Conservation (phyloP, 768 basidiomycete species). For the Tulasnella sp. region DNA sequence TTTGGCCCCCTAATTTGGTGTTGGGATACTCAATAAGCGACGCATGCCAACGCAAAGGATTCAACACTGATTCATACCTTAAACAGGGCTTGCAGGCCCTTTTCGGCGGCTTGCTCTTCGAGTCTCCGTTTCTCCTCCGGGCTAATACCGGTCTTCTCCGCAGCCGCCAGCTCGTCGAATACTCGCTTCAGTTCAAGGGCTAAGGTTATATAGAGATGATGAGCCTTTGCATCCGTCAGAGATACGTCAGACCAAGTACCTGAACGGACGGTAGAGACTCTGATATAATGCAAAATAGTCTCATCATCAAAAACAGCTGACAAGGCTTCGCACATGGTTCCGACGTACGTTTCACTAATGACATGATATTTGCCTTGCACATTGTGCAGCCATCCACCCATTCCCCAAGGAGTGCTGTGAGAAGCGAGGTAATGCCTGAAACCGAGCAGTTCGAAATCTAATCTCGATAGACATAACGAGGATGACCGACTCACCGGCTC, state of each 20-base stretch:
- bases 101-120: constrained; percentile 91
- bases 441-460: neutral
- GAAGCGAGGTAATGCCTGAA: constrained; percentile 74
- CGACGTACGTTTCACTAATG: constrained; percentile 84
- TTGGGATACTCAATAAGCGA: neutral
- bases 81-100: constrained; percentile 85
- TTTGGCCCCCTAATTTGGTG: constrained; percentile 65
- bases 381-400: constrained; percentile 91
- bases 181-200: constrained; percentile 86
- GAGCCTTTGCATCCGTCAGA: too few species aligned
- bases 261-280: constrained; percentile 78
- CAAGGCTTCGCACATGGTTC: neutral
- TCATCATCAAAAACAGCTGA: neutral
- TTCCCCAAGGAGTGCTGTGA: constrained; percentile 63
- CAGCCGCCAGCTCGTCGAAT: constrained; percentile 88
- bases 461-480: neutral
- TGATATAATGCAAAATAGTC: constrained; percentile 36
- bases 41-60: constrained; percentile 8
- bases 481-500: constrained; percentile 32
- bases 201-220: constrained; percentile 20
- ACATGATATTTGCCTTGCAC: constrained; percentile 91
- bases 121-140: constrained; percentile 76
- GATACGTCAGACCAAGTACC: neutral
- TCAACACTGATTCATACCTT: constrained; percentile 50
- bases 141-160: constrained; percentile 75